Evolutionary conservation across 2,329 filamentous ascomycete genomes (phyloP), one percentile per base, ranked within the genome.

Genomic region (Hypoxylon sp.): DNA sequence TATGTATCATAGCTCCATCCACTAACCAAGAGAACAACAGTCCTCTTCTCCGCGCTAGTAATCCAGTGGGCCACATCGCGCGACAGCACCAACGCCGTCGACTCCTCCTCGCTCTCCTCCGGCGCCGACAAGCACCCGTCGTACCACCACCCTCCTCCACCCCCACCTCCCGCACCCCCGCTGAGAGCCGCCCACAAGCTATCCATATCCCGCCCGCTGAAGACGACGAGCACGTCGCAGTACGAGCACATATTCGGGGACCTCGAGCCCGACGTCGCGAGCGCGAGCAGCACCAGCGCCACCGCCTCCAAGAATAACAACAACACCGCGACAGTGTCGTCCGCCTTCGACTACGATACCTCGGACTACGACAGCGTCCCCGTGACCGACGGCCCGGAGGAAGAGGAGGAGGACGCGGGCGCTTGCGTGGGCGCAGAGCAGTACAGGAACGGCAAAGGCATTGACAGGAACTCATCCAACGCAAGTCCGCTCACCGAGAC

Each of bases 31-130:
- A 40, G n/a, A 16, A 40, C 18, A n/a, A 30, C 50, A 87, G 85
- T 89, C 14, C 80, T 89, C 28, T 88, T 89, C 75, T 87, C 83
- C 12, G 84, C 85, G 18, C 70, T 87, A 2, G 84, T 89, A n/a
- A 81, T 89, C 42, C 87, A 89, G 68, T 89, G 87, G 87, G 82
- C 88, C 42, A 84, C 82, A 0, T 82, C 80, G 12, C 78, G 75
- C 46, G 82, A 84, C 71, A 81, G 78, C 56, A 76, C 77, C n/a
- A 78, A 75, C 44, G 78, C 57, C 11, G 4, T 14, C 28, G 50
- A 20, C 24, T 14, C 50, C 12, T 36, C 33, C 26, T 33, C 58
- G 7, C n/a, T 30, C 11, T 26, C 50, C 26, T 3, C 45, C 12
- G 12, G 74, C 11, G 48, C 36, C 61, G 52, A 14, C 28, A 52